Base-by-base conservation (phyloP, 805 yeast genomes). In the Zygoascus ofunaensis region DNA sequence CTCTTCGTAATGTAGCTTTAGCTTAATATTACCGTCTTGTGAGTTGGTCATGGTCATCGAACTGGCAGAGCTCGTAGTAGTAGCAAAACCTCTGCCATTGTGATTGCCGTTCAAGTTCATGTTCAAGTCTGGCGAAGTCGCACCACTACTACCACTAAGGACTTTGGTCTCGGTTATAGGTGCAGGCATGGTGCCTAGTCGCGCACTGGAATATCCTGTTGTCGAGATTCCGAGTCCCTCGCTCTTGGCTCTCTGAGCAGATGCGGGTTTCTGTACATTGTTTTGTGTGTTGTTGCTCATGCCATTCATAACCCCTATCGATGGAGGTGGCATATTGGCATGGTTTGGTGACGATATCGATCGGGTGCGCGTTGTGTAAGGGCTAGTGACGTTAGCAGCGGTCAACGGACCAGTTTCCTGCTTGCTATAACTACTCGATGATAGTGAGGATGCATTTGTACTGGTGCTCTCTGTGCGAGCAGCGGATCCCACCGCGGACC, bases 1-100 rank as follows among this genome's bases (percentile, higher is more conserved):
- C 22, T 57, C 64, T 23, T 55, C 53, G 39, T 50, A 57, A 39
- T 61, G 56, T 19, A 67, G 49, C 37, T 63, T 55, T 14, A 66
- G 63, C 55, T 57, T 61, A 42, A 64, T 56, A 39, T 54, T 52
- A 48, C 49, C 15, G 64, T 70, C 1, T 43, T 52, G 32, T 45
- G 46, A 4, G 49, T 61, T 1, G 56, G 33, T 15, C n/a, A 26
- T 21, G 19, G 30, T 21, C 20, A 40, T 10, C 18, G 51, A 34
- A 4, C 30, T 36, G 2, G 40, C 59, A 4, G 47, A 54, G 20
- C 63, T 68, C 3, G 69, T 15, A 59, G 37, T 41, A 39, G 2
- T 46, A 64, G 18, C 41, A 10, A 20, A n/a, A n/a, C n/a, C n/a
- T n/a, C n/a, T n/a, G n/a, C 36, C 8, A 26, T 28, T 18, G 33